Evolutionary conservation across 139 green algal species (phyloP).

Genomic region (Closterium sp.): DNA sequence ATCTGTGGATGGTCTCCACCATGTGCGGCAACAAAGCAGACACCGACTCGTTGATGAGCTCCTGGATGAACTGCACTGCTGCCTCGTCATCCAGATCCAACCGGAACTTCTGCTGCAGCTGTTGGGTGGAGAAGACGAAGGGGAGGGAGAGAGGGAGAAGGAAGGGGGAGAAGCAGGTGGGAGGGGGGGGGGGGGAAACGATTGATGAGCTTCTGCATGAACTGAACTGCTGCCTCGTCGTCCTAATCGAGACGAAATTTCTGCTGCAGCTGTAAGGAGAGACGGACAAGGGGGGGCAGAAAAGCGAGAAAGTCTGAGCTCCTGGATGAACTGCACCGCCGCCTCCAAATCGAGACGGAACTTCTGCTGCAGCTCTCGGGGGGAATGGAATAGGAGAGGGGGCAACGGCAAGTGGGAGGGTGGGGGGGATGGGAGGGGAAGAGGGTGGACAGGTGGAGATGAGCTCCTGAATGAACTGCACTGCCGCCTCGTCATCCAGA

Average conservation of each 20-base stretch:
- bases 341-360: constrained; percentile 89
- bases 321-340: constrained; percentile 83
- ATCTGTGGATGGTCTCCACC: constrained; percentile 88
- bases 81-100: constrained; percentile 88
- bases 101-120: constrained; percentile 83
- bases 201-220: constrained; percentile 66
- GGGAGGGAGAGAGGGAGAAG: too few species aligned
- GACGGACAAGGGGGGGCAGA: too few species aligned
- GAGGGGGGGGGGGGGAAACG: too few species aligned
- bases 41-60: constrained; percentile 82
- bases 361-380: constrained; percentile 73
- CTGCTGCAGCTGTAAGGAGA: constrained; percentile 79
- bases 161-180: too few species aligned
- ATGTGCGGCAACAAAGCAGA: constrained; percentile 87
- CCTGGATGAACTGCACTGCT: constrained; percentile 83
- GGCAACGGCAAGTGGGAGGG: too few species aligned
- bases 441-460: too few species aligned
- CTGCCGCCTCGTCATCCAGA: constrained; percentile 86
- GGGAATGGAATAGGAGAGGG: too few species aligned
- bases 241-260: constrained; percentile 93
- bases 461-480: constrained; percentile 76
- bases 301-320: too few species aligned
- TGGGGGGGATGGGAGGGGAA: too few species aligned
- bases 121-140: neutral
- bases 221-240: constrained; percentile 77